These are phyloP conservation scores for Candida coleopterorum DNA, from an alignment of 805 yeast species.

Conservation along the genomic window DNA sequence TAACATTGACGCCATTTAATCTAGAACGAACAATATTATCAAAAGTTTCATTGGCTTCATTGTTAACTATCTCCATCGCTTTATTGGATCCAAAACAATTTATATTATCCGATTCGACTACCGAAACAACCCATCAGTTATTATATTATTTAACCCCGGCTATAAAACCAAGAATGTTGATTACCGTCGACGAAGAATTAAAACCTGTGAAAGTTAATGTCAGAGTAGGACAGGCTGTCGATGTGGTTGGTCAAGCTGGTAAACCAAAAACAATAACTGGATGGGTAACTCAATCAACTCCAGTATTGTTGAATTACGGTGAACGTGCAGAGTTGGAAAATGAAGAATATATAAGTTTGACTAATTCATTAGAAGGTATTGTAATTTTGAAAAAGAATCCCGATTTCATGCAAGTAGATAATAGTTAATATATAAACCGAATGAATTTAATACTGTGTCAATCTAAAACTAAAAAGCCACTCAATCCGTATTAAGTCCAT, in stretches of 20 bases:
- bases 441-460: not conserved
- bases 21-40: slow-evolving; percentile 83
- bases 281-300: slow-evolving; percentile 98
- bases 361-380: slow-evolving; percentile 84
- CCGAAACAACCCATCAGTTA: slow-evolving; percentile 60
- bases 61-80: slow-evolving; percentile 78
- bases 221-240: slow-evolving; percentile 98
- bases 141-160: slow-evolving; percentile 85
- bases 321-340: slow-evolving; percentile 97
- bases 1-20: slow-evolving; percentile 83
- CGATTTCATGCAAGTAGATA: slow-evolving; percentile 64
- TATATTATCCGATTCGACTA: slow-evolving; percentile 57
- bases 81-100: slow-evolving; percentile 82
- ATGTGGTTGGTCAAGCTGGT: slow-evolving; percentile 98
- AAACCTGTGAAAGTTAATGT: slow-evolving; percentile 93
- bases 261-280: slow-evolving; percentile 98
- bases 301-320: slow-evolving; percentile 87
- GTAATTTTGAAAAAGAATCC: slow-evolving; percentile 91
- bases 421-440: slow-evolving; percentile 1
- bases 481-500: too few species aligned
- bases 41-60: slow-evolving; percentile 84
- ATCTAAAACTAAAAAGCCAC: too few species aligned
- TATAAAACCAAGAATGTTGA: slow-evolving; percentile 85
- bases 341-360: slow-evolving; percentile 82
- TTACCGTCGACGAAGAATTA: slow-evolving; percentile 88